Base-by-base conservation (phyloP, 2,329 filamentous ascomycete genomes). In the Escovopsis weberi region DNA sequence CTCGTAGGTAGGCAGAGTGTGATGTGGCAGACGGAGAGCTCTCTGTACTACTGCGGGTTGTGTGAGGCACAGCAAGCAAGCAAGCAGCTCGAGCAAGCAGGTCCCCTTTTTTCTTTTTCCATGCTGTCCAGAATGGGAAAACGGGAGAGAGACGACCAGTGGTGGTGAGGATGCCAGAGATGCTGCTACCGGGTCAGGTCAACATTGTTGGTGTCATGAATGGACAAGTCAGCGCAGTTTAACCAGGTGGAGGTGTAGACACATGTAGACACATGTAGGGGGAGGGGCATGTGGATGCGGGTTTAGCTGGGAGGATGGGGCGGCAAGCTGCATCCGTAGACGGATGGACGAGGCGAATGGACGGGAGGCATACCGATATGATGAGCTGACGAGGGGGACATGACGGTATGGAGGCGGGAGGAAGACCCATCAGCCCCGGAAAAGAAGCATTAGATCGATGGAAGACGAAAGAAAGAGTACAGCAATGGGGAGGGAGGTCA, bases 21-120 rank as follows among this genome's bases (percentile, higher is more conserved):
- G 44, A 46, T 46, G 45, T 46, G 45, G 45, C 45, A 46, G 36
- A 34, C 38, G 33, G 39, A 34, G 38, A 44, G 19, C 35, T 37
- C 43, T 45, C 11, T 43, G 39, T 40, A 35, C 30, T 41, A 41
- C 43, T 44, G 39, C 36, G 40, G 43, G 43, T 41, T 32, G 12
- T 28, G 26, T 33, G 32, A 37, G 41, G 44, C 37, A 41, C 30
- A 11, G 23, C 15, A 36, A 37, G 26, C 33, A 40, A 39, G 37
- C 23, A 39, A 30, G 26, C 23, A 39, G 37, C 18, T 30, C 10
- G 33, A 37, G 26, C 33, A 40, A 39, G 37, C 23, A 39, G 12
- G 12, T n/a, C 19, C 11, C 18, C n/a, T 30, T 39, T 38, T 38
- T 38, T 38, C 23, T 39, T 39, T 39, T 39, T 26, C 11, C 37